Evolutionary conservation across 2,329 filamentous ascomycete species (phyloP), one percentile per base, ranked within the genome.

Genomic region (Colletotrichum simmondsii): DNA sequence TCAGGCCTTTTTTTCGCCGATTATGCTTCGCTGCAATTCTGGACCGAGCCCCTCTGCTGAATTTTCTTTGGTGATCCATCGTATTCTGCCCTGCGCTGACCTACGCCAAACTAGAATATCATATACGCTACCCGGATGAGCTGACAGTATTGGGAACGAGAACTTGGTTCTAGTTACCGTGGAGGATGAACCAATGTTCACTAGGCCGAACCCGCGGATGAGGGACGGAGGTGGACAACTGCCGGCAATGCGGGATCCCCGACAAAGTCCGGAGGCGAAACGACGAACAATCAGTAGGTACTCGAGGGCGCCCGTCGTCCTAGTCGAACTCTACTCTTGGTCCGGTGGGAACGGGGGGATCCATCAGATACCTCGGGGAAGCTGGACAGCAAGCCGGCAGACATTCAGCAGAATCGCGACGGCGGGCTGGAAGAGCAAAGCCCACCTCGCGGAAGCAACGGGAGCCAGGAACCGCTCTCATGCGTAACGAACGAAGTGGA

Each of bases 51-150:
- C 30, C 42, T n/a, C 16, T 26, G 26, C 22, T 32, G 7, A 35
- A 28, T 16, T 26, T 62, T 70, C 14, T 46, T 56, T 16, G 54
- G 66, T 52, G 66, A 71, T 71, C 11, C 59, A 61, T 52, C 56
- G 65, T 71, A 22, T 35, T 22, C 19, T 61, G 22, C 53, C 46
- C 42, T 61, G 24, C 54, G 71, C 71, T 72, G 49, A 70, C 60
- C 42, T 37, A 8, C 46, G 19, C 60, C 46, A 54, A 57, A 65
- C 56, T 72, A 61, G 71, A 72, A 72, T 70, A 60, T 64, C 30
- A 49, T 42, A 56, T 61, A 35, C 71, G 56, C 66, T 54, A 70
- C 54, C 60, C 65, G 28, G 35, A 53, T 16, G 60, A 60, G 70
- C 8, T 12, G 35, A 53, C 32, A 22, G 26, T 42, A 42, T 42